Conservation (phyloP, 495 filamentous ascomycete genomes). For the Amorphotheca resinae region DNA sequence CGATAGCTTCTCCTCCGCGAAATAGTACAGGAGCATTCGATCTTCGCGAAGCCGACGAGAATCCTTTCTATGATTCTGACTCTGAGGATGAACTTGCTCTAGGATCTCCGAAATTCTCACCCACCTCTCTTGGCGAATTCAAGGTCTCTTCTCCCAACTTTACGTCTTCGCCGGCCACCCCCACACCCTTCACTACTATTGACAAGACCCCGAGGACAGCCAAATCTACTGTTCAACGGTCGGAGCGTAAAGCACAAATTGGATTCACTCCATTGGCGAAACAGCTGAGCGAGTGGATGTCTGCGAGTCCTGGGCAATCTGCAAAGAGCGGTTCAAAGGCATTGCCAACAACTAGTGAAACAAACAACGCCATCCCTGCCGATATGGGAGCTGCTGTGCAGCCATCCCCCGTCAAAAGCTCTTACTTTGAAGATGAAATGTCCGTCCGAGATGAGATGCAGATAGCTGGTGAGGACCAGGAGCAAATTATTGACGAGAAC, state of each 20-base stretch:
- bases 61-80: slow-evolving; percentile 32
- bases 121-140: slow-evolving; percentile 8
- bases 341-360: not conserved
- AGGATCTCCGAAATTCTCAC: slow-evolving; percentile 9
- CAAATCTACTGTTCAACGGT: slow-evolving; percentile 1
- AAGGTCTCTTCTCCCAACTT: no score
- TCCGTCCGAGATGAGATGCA: slow-evolving; percentile 27
- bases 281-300: slow-evolving; percentile 48
- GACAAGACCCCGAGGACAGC: slow-evolving; percentile 16
- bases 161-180: slow-evolving; percentile 9
- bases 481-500: slow-evolving; percentile 14
- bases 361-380: slow-evolving; percentile 6
- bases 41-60: slow-evolving; percentile 26
- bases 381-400: slow-evolving; percentile 1
- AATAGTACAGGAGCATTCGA: slow-evolving; percentile 21
- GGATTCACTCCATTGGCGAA: slow-evolving; percentile 51
- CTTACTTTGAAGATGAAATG: slow-evolving; percentile 50
- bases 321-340: not conserved
- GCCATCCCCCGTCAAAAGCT: slow-evolving; percentile 26
- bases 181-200: slow-evolving; percentile 4
- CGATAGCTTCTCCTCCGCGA: slow-evolving; percentile 23
- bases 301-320: slow-evolving; percentile 30
- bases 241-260: slow-evolving; percentile 15
- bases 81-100: slow-evolving; percentile 43
- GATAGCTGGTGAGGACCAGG: slow-evolving; percentile 20